A percentile compares a stretch with the other conserved stretches of the same genome.
Evolutionary conservation across 768 basidiomycete species (phyloP).

Genomic region (Boletales sp.): DNA sequence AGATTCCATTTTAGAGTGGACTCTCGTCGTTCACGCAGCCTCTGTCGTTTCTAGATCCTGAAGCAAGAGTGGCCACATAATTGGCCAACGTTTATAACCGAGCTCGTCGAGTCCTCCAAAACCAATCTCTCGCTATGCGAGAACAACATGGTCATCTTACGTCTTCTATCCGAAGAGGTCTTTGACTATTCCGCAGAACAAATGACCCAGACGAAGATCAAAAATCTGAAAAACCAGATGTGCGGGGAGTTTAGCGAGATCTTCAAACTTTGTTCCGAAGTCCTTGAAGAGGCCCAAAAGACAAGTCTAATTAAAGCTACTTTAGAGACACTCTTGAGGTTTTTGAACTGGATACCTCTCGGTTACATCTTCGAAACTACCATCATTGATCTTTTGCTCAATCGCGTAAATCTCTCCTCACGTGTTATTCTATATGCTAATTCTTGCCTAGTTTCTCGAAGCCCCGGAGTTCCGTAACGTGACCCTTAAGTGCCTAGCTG

Average conservation of each 20-base stretch:
- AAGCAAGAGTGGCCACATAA: constrained; percentile 99
- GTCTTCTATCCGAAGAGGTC: constrained; percentile 96
- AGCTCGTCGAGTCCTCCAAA: constrained; percentile 96
- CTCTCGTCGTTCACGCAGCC: constrained; percentile 4
- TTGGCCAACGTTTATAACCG: constrained; percentile 96
- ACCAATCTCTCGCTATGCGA: constrained; percentile 95
- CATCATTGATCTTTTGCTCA: constrained; percentile 90
- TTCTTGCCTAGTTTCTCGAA: constrained; percentile 77
- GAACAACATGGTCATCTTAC: constrained; percentile 99
- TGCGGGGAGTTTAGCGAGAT: constrained; percentile 96
- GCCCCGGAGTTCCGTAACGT: constrained; percentile 96
- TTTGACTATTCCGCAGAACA: constrained; percentile 99
- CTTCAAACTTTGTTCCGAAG: constrained; percentile 96
- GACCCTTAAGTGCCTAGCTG: constrained; percentile 93
- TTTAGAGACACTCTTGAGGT: constrained; percentile 89
- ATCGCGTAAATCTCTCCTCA: constrained; percentile 59
- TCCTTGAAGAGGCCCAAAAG: constrained; percentile 96
- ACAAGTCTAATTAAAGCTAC: constrained; percentile 91
- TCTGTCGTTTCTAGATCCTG: constrained; percentile 61
- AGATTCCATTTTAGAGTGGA: constrained; percentile 15
- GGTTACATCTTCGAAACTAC: constrained; percentile 99
- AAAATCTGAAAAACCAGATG: constrained; percentile 97
- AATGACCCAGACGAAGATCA: constrained; percentile 97
- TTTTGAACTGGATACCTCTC: constrained; percentile 98
- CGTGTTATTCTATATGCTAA: constrained; percentile 11